A percentile compares a stretch with the other conserved stretches of the same genome.
Conservation (phyloP, 1,284 basidiomycete species). For the Athelia sp. region DNA sequence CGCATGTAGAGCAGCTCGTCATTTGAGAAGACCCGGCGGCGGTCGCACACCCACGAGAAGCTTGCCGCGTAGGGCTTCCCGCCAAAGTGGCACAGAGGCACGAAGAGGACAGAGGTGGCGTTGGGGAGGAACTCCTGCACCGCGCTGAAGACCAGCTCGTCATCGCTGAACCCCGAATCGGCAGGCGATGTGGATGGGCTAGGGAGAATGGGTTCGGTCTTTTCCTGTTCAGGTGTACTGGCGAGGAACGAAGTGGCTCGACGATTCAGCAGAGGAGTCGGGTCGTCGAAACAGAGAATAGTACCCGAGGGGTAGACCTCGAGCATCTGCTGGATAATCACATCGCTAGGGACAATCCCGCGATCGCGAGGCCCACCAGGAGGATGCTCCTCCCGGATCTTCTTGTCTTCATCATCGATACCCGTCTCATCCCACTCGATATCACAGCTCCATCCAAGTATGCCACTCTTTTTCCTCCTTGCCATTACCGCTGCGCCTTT, state of each 20-base stretch:
- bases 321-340: neutral
- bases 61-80: neutral
- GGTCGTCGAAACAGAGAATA: neutral
- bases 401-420: neutral
- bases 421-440: neutral
- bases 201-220: too few species aligned
- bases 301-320: neutral
- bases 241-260: too few species aligned
- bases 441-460: neutral
- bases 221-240: too few species aligned
- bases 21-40: neutral
- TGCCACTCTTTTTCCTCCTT: neutral
- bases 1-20: neutral
- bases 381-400: neutral
- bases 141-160: neutral
- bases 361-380: neutral
- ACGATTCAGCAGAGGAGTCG: neutral
- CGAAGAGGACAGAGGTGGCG: neutral
- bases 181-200: too few species aligned
- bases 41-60: neutral
- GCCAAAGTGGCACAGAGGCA: neutral
- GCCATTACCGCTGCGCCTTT: neutral
- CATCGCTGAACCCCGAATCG: neutral
- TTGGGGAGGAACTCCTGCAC: neutral
- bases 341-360: neutral